Evolutionary conservation across 768 basidiomycete species (phyloP).

Genomic region (Leccinum ochraceum): DNA sequence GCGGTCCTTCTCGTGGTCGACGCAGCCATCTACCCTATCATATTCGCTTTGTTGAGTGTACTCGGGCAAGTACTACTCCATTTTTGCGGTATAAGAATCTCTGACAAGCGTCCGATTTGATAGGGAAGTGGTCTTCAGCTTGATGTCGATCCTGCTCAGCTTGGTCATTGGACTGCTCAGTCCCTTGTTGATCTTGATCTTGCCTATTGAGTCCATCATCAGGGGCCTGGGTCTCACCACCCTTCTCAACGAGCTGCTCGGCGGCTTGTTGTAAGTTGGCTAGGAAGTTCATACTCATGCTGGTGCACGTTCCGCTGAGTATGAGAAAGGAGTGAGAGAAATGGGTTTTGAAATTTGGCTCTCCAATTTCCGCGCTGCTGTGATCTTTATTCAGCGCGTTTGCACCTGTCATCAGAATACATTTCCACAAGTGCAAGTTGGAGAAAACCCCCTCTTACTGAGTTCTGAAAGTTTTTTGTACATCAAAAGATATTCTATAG

Average conservation of each 20-base stretch:
- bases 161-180: conserved; percentile 10
- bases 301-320: neutral
- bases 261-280: conserved; percentile 7
- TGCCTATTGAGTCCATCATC: conserved; percentile 12
- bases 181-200: conserved; percentile 6
- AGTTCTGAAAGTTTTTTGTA: neutral
- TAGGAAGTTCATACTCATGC: neutral
- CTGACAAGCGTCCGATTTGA: neutral
- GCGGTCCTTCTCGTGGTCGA: conserved; percentile 16
- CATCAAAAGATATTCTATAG: neutral
- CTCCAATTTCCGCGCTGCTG: neutral
- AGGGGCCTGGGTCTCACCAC: conserved; percentile 3
- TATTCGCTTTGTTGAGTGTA: neutral
- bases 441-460: neutral
- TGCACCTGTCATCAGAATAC: neutral
- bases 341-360: neutral
- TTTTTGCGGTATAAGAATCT: neutral
- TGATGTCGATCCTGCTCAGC: conserved; percentile 6
- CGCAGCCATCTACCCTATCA: neutral
- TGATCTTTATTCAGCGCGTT: neutral
- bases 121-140: conserved; percentile 5
- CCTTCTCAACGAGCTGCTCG: conserved; percentile 3
- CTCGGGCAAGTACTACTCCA: conserved; percentile 8
- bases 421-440: neutral
- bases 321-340: neutral